These are phyloP conservation scores for Coniochaeta hoffmannii DNA, from an alignment of 2,329 filamentous ascomycete genomes.

Conservation along the genomic window DNA sequence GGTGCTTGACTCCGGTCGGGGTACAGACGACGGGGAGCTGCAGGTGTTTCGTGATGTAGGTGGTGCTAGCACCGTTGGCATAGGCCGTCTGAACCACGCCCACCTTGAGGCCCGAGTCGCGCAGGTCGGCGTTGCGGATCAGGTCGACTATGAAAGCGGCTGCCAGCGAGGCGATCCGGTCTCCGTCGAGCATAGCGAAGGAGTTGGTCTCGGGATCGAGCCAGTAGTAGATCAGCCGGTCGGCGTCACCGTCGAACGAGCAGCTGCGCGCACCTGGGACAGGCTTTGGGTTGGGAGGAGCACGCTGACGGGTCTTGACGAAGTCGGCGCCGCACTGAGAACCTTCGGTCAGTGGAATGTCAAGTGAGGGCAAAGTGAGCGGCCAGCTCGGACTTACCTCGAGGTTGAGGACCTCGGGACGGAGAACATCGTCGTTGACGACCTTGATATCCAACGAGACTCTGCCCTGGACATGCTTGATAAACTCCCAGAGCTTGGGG, in stretches of 20 bases:
- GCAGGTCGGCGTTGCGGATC: conserved; percentile 69
- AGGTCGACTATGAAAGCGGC: conserved; percentile 92
- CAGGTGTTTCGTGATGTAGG: conserved; percentile 82
- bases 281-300: conserved; percentile 75
- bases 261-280: conserved; percentile 68
- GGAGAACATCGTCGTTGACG: conserved; percentile 87
- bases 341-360: neutral
- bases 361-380: neutral
- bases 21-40: conserved; percentile 89
- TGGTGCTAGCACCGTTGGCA: conserved; percentile 90
- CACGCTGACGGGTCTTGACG: conserved; percentile 93
- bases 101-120: conserved; percentile 68
- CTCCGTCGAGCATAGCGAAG: conserved; percentile 91
- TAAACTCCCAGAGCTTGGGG: conserved; percentile 77
- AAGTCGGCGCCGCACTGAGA: conserved; percentile 84
- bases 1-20: conserved; percentile 91
- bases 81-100: conserved; percentile 97
- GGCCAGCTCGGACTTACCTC: conserved; percentile 50
- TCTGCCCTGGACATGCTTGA: conserved; percentile 69
- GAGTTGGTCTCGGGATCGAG: conserved; percentile 63
- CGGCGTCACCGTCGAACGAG: conserved; percentile 91
- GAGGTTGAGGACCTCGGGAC: conserved; percentile 81
- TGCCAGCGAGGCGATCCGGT: conserved; percentile 90
- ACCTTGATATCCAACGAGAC: conserved; percentile 74
- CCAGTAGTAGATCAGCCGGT: conserved; percentile 95